A percentile compares a stretch with the other conserved stretches of the same genome.
phyloP scores from a whole-genome alignment of 495 filamentous ascomycete species.

The Xylaria acuta region DNA sequence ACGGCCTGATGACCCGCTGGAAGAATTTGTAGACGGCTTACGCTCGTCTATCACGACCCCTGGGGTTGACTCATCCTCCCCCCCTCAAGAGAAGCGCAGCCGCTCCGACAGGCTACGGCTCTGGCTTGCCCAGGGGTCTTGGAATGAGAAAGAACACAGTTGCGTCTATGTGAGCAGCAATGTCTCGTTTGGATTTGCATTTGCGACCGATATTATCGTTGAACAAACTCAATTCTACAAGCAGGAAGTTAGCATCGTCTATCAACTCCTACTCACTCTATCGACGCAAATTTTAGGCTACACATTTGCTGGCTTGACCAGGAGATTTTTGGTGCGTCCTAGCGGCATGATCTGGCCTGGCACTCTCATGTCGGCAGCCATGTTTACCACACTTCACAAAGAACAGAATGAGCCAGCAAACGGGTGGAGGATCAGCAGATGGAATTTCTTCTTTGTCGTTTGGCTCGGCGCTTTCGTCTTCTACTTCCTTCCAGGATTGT shows the following conservation, averaged over 20 bases:
- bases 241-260: slow-evolving; percentile 73
- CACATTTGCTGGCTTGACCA: slow-evolving; percentile 78
- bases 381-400: slow-evolving; percentile 86
- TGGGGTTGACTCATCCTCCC: slow-evolving; percentile 18
- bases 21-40: slow-evolving; percentile 64
- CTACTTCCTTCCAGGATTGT: slow-evolving; percentile 85
- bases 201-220: slow-evolving; percentile 83
- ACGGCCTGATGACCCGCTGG: slow-evolving; percentile 63
- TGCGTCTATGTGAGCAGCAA: slow-evolving; percentile 91
- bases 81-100: slow-evolving; percentile 34
- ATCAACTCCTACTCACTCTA: slow-evolving; percentile 79
- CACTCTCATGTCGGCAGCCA: slow-evolving; percentile 84
- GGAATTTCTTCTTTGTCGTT: slow-evolving; percentile 80
- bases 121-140: slow-evolving; percentile 79
- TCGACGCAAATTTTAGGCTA: slow-evolving; percentile 88
- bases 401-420: slow-evolving; percentile 79
- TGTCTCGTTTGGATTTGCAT: slow-evolving; percentile 89
- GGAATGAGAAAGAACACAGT: slow-evolving; percentile 88
- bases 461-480: slow-evolving; percentile 71
- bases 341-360: slow-evolving; percentile 93
- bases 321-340: slow-evolving; percentile 81
- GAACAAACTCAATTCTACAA: slow-evolving; percentile 89
- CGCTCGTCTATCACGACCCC: slow-evolving; percentile 34
- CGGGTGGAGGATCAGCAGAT: slow-evolving; percentile 82
- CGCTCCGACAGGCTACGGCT: slow-evolving; percentile 58